Evolutionary conservation across 2,329 filamentous ascomycete genomes (phyloP).

Genomic region (Hypoxylon sp.): DNA sequence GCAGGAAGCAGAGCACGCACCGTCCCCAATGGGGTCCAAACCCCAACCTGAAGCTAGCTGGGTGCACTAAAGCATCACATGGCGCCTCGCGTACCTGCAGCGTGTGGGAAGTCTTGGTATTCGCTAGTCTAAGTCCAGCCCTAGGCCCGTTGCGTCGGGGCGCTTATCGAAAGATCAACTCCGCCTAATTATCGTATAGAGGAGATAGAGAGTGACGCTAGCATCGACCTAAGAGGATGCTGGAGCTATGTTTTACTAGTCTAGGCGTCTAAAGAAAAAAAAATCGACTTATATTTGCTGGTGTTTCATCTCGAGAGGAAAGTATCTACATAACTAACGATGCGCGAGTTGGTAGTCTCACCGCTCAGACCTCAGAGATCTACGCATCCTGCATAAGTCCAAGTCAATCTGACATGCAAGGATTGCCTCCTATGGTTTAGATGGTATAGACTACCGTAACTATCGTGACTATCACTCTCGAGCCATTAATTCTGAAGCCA

Average conservation of each 20-base stretch:
- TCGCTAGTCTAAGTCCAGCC: neutral
- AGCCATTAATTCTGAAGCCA: neutral
- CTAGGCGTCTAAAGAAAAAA: slow-evolving; percentile 1
- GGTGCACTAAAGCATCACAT: slow-evolving; percentile 20
- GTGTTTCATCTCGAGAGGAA: slow-evolving; percentile 16
- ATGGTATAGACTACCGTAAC: slow-evolving; percentile 20
- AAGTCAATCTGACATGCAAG: slow-evolving; percentile 18
- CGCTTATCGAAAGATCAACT: slow-evolving; percentile 11
- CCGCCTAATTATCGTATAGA: slow-evolving; percentile 15
- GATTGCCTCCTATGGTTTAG: slow-evolving; percentile 12
- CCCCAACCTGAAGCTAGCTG: slow-evolving; percentile 2
- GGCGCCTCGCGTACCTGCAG: slow-evolving; percentile 33
- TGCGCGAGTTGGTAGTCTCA: slow-evolving; percentile 13
- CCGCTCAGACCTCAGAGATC: slow-evolving; percentile 34
- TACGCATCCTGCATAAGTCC: slow-evolving; percentile 29
- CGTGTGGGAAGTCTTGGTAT: neutral
- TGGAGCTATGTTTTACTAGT: slow-evolving; percentile 15
- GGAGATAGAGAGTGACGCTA: slow-evolving; percentile 3
- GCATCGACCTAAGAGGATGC: slow-evolving; percentile 4
- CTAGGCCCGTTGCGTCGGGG: slow-evolving; percentile 22
- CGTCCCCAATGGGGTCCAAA: slow-evolving; percentile 4
- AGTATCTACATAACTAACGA: slow-evolving; percentile 3
- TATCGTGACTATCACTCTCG: slow-evolving; percentile 21
- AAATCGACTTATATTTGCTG: neutral
- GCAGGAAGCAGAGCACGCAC: slow-evolving; percentile 6